phyloP scores from a whole-genome alignment of 805 yeast species.

The Geotrichum ghanense region DNA sequence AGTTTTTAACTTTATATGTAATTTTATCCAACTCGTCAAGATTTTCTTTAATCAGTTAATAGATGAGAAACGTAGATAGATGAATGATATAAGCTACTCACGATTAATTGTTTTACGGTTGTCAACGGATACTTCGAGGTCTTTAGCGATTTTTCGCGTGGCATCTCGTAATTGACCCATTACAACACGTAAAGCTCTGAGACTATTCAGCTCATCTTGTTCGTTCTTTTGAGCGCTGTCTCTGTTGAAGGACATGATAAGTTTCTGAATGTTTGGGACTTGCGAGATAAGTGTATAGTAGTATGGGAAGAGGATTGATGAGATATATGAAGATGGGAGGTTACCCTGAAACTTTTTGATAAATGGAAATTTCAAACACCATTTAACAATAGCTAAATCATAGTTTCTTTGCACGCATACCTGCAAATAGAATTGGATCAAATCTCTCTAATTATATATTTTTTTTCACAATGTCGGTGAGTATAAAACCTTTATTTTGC shows the following conservation, averaged over 20 bases:
- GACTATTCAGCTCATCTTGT: background rate
- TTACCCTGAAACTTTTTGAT: background rate
- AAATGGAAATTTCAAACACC: background rate
- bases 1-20: slow-evolving; percentile 1
- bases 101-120: slow-evolving; percentile 11
- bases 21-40: background rate
- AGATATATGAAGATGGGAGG: no score
- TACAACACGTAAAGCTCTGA: background rate
- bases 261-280: background rate
- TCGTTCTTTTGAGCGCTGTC: background rate
- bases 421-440: no score
- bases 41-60: slow-evolving; percentile 4
- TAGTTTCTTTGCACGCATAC: no score
- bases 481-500: background rate
- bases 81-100: slow-evolving; percentile 2
- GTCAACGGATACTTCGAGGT: slow-evolving; percentile 9
- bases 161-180: slow-evolving; percentile 7
- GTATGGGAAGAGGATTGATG: no score
- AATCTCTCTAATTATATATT: no score
- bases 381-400: no score
- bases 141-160: slow-evolving; percentile 10
- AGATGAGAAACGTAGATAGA: background rate
- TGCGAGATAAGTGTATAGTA: background rate
- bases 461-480: background rate
- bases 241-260: background rate